phyloP scores from a whole-genome alignment of 2,329 filamentous ascomycete genomes.

The Colletotrichum lindemuthianum region DNA sequence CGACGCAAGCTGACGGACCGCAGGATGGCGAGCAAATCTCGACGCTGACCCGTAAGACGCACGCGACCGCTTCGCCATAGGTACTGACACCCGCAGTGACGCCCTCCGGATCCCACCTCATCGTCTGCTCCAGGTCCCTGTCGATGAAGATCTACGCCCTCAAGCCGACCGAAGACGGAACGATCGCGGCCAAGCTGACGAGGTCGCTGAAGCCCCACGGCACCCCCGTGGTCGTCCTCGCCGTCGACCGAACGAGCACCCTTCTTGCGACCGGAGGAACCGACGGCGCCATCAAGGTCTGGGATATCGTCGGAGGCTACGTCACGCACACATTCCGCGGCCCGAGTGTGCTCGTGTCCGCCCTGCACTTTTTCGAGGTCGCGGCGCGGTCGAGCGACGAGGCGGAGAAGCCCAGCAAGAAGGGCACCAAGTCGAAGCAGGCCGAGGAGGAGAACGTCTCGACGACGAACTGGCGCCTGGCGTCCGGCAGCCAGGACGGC shows the following conservation, averaged over 20 bases:
- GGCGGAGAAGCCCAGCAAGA: conserved; percentile 51
- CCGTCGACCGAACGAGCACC: conserved; percentile 87
- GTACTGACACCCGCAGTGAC: conserved; percentile 67
- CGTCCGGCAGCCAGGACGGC: conserved; percentile 93
- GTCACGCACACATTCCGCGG: conserved; percentile 96
- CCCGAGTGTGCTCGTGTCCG: conserved; percentile 90
- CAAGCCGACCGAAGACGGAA: conserved; percentile 64
- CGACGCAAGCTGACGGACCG: conserved; percentile 37
- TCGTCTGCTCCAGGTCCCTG: conserved; percentile 93
- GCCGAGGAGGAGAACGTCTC: conserved; percentile 48
- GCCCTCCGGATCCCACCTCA: conserved; percentile 85
- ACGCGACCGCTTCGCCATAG: conserved; percentile 5
- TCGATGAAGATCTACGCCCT: conserved; percentile 93
- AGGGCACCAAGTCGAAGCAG: conserved; percentile 56
- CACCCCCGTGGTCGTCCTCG: conserved; percentile 87
- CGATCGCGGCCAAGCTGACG: conserved; percentile 73
- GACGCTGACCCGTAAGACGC: conserved; percentile 51
- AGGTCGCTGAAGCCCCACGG: conserved; percentile 89
- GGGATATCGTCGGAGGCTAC: conserved; percentile 91
- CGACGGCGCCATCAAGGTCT: conserved; percentile 94
- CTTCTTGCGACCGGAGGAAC: conserved; percentile 92
- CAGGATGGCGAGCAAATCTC: conserved; percentile 85
- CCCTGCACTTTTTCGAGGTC: conserved; percentile 89
- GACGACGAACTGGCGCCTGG: conserved; percentile 76
- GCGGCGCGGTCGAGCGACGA: conserved; percentile 55